Percentiles rank a stretch among this genome's conserved stretches.
Conservation (phyloP, 805 yeast species). For the Candida silvatica region DNA sequence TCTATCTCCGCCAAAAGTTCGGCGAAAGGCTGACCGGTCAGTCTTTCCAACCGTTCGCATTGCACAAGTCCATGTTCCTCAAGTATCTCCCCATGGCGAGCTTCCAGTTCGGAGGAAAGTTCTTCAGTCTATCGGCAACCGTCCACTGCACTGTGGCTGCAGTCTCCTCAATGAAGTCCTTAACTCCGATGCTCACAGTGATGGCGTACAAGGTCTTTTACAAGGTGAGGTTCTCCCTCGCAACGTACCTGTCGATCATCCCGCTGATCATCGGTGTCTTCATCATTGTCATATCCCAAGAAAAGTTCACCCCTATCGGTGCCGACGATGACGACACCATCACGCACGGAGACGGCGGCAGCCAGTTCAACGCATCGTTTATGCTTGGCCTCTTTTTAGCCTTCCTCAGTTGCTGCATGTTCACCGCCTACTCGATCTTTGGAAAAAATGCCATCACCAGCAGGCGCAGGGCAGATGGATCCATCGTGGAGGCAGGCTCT, state of each 20-base stretch:
- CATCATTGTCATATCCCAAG: constrained; percentile 31
- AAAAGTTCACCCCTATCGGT: constrained; percentile 6
- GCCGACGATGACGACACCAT: neutral
- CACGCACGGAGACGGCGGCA: neutral
- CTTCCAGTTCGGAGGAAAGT: constrained; percentile 58
- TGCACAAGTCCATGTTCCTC: too few species aligned
- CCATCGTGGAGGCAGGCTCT: neutral
- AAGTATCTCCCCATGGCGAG: constrained; percentile 60
- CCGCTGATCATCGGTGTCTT: constrained; percentile 49
- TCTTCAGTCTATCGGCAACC: constrained; percentile 55
- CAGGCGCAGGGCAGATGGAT: constrained; percentile 10
- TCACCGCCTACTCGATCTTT: constrained; percentile 81
- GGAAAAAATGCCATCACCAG: constrained; percentile 72
- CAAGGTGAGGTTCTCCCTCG: constrained; percentile 37
- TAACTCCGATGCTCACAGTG: constrained; percentile 56
- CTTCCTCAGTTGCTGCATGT: constrained; percentile 56
- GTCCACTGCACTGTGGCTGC: constrained; percentile 60
- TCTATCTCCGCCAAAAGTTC: neutral
- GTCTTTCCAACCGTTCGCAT: too few species aligned
- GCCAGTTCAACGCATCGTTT: neutral
- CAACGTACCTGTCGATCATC: constrained; percentile 42
- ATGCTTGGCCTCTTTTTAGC: constrained; percentile 60
- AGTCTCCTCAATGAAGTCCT: constrained; percentile 60
- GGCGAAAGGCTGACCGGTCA: too few species aligned
- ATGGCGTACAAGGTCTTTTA: constrained; percentile 44